phyloP scores from a whole-genome alignment of 257 asterid species.

The Solanum chaucha region DNA sequence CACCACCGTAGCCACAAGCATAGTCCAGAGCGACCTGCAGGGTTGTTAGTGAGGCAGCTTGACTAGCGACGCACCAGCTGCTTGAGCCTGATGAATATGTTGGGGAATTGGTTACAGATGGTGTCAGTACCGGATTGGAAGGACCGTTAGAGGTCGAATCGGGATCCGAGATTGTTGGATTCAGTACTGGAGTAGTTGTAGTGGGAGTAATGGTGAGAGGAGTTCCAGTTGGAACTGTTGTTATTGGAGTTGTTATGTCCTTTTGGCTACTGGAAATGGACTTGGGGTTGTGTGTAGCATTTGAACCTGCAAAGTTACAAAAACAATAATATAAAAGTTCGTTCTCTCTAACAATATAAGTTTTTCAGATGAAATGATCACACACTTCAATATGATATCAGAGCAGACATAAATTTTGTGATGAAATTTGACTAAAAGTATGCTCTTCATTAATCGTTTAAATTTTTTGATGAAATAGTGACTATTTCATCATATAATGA shows the following conservation, averaged over 20 bases:
- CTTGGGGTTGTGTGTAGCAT: neutral
- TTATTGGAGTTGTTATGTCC: slow-evolving; percentile 58
- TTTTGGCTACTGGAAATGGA: slow-evolving; percentile 27
- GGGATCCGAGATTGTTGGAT: slow-evolving; percentile 43
- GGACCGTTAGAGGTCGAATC: slow-evolving; percentile 34
- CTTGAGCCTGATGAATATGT: slow-evolving; percentile 39
- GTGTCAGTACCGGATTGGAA: slow-evolving; percentile 30
- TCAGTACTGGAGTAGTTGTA: slow-evolving; percentile 23
- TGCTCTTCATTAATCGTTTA: rapidly evolving
- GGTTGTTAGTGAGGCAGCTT: slow-evolving; percentile 35
- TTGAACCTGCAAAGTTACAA: slow-evolving; percentile 7
- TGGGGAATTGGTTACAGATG: slow-evolving; percentile 25
- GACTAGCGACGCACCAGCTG: slow-evolving; percentile 69
- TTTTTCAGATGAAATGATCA: no score
- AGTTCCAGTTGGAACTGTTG: slow-evolving; percentile 46
- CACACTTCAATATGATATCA: no score
- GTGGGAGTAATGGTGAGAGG: slow-evolving; percentile 27
- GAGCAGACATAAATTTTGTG: no score
- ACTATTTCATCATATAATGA: neutral
- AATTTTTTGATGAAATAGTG: neutral
- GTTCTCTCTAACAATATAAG: no score
- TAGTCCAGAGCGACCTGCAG: slow-evolving; percentile 63
- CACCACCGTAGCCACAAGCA: slow-evolving; percentile 65
- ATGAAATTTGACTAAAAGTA: no score
- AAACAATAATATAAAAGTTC: neutral